Conservation (phyloP, 2,329 filamentous ascomycete genomes). For the Chlorencoelia australis region DNA sequence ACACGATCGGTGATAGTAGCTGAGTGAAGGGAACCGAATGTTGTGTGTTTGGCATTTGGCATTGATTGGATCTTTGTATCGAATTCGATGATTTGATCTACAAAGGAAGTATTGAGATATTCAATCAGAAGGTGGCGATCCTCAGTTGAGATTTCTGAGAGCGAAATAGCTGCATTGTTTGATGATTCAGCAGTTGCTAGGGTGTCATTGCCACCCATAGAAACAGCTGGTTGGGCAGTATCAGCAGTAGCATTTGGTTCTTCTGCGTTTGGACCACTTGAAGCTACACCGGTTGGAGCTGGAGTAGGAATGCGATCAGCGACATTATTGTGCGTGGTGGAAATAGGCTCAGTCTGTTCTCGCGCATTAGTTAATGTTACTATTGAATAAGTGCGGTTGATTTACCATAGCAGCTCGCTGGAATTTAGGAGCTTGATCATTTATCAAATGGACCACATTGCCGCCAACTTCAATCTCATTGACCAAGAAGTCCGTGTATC, state of each 20-base stretch:
- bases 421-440: constrained; percentile 18
- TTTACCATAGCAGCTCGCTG: no score
- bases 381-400: no score
- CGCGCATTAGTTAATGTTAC: no score
- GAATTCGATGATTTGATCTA: constrained; percentile 42
- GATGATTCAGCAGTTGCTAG: no score
- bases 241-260: neutral
- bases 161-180: no score
- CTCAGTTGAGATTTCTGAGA: constrained; percentile 31
- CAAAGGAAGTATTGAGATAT: constrained; percentile 41
- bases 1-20: constrained; percentile 49
- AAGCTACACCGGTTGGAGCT: no score
- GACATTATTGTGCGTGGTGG: no score
- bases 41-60: constrained; percentile 44
- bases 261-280: no score
- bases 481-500: constrained; percentile 66
- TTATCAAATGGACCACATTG: constrained; percentile 50
- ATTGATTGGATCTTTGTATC: constrained; percentile 42
- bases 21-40: constrained; percentile 43
- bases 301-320: no score
- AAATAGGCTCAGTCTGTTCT: no score
- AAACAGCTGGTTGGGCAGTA: no score
- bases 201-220: no score
- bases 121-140: constrained; percentile 34
- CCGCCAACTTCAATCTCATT: constrained; percentile 60